A percentile compares a stretch with the other conserved stretches of the same genome.
These are phyloP conservation scores for Elsinoe necatrix DNA, from an alignment of 2,329 filamentous ascomycete genomes.

Conservation along the genomic window DNA sequence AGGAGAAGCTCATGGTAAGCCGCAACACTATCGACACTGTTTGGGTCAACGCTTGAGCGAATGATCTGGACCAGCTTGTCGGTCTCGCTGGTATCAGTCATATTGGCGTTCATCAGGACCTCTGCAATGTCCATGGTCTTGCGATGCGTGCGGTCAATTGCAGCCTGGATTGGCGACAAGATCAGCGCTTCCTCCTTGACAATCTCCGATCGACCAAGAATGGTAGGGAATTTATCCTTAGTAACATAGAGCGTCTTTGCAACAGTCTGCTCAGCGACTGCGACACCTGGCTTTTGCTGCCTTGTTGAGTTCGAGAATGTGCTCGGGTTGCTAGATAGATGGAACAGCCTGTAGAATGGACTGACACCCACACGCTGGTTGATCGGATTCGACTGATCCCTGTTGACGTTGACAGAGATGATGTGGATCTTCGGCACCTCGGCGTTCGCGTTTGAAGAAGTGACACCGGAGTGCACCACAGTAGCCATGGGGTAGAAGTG, in stretches of 20 bases:
- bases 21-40: conserved; percentile 67
- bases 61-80: conserved; percentile 69
- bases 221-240: conserved; percentile 81
- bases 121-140: conserved; percentile 79
- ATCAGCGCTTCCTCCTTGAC: conserved; percentile 57
- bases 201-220: conserved; percentile 80
- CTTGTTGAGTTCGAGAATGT: conserved; percentile 70
- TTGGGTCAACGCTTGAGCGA: conserved; percentile 64
- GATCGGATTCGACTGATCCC: conserved; percentile 71
- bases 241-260: conserved; percentile 82
- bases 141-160: conserved; percentile 77
- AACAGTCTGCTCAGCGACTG: conserved; percentile 61
- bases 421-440: conserved; percentile 16
- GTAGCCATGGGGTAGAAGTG: conserved; percentile 61
- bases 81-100: conserved; percentile 48
- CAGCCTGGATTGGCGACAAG: conserved; percentile 73
- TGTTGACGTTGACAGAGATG: conserved; percentile 66
- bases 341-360: conserved; percentile 75
- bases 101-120: conserved; percentile 64
- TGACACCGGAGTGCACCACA: conserved; percentile 12
- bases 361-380: conserved; percentile 83
- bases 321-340: conserved; percentile 68
- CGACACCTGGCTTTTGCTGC: conserved; percentile 54
- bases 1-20: conserved; percentile 69
- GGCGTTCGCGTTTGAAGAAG: background rate